These are phyloP conservation scores for Elongisporangium undulatum DNA, from an alignment of 352 stramenopile genomes.

Conservation along the genomic window DNA sequence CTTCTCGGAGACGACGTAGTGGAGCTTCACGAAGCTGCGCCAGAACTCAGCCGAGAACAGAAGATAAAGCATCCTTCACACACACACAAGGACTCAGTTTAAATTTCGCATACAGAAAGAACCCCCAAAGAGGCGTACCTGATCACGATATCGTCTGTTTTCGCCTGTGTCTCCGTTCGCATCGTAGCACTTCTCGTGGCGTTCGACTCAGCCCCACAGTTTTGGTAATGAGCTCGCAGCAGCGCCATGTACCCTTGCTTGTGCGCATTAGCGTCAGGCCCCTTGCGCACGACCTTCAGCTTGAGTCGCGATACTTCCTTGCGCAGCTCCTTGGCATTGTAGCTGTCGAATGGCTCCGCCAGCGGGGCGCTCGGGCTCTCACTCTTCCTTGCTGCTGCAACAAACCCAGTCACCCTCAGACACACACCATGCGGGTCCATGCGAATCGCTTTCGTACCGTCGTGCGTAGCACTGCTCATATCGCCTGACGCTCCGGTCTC, in stretches of 20 bases:
- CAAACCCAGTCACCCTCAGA: neutral
- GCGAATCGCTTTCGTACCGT: neutral
- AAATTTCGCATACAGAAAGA: neutral
- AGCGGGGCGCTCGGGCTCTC: constrained; percentile 3
- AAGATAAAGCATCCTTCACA: constrained; percentile 7
- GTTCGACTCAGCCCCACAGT: neutral
- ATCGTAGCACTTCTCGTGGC: neutral
- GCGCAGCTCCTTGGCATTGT: constrained; percentile 24
- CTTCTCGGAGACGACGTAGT: constrained; percentile 8
- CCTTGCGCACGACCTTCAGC: constrained; percentile 20
- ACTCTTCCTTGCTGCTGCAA: neutral
- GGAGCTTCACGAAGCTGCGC: constrained; percentile 8
- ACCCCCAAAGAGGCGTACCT: neutral
- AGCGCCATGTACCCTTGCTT: constrained; percentile 36
- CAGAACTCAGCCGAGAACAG: constrained; percentile 18
- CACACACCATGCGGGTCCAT: neutral
- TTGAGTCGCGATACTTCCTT: constrained; percentile 31
- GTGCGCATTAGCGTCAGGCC: constrained; percentile 22
- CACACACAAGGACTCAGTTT: neutral
- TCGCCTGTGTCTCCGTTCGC: neutral
- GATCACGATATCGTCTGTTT: constrained; percentile 1
- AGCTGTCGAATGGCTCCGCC: constrained; percentile 28
- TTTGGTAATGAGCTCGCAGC: constrained; percentile 12
- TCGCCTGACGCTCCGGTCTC: neutral
- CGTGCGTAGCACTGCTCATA: neutral